Conservation (phyloP, 768 basidiomycete genomes). For the Mycena indigotica region DNA sequence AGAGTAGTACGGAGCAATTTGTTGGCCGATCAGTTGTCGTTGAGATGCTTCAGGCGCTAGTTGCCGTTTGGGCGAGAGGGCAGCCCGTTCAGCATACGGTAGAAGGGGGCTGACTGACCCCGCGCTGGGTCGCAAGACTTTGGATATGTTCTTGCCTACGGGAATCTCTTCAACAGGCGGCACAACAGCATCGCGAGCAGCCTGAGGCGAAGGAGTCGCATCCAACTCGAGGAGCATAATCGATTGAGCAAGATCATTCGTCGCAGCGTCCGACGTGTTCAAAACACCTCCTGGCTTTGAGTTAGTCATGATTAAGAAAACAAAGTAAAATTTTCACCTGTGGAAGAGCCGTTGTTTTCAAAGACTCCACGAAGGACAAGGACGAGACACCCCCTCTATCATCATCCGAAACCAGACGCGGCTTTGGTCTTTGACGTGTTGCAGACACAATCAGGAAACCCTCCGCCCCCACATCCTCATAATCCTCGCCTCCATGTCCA, state of each 20-base stretch:
- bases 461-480: conserved; percentile 18
- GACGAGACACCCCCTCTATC: conserved; percentile 24
- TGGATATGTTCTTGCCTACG: conserved; percentile 33
- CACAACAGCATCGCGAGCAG: conserved; percentile 26
- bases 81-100: conserved; percentile 43
- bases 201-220: conserved; percentile 58
- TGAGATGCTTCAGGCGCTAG: conserved; percentile 16
- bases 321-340: conserved; percentile 42
- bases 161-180: conserved; percentile 32
- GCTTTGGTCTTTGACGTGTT: conserved; percentile 52
- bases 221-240: conserved; percentile 82
- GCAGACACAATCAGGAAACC: conserved; percentile 21
- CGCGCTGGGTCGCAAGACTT: conserved; percentile 23
- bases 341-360: conserved; percentile 54
- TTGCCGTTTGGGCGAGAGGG: conserved; percentile 22
- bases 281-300: conserved; percentile 47
- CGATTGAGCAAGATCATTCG: conserved; percentile 74
- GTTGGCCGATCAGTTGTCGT: conserved; percentile 45
- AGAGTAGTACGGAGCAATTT: conserved; percentile 59
- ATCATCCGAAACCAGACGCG: conserved; percentile 63
- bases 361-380: conserved; percentile 61
- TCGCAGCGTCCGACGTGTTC: conserved; percentile 76
- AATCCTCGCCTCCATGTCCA: conserved; percentile 42
- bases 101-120: conserved; percentile 51
- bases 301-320: conserved; percentile 4